These are phyloP conservation scores for Komagataella mondaviorum DNA, from an alignment of 805 yeast species.

Conservation along the genomic window DNA sequence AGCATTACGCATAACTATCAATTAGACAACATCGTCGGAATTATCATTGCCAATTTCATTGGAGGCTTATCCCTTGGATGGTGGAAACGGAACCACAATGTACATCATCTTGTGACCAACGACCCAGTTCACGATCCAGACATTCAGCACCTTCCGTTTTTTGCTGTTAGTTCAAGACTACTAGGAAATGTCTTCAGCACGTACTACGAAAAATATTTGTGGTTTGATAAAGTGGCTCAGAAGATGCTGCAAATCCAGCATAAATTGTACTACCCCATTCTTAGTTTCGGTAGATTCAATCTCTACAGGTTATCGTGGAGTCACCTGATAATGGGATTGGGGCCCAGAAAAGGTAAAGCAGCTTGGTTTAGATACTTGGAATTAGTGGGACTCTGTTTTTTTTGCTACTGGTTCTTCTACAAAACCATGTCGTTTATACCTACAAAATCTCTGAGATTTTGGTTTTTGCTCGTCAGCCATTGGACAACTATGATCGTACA, in stretches of 20 bases:
- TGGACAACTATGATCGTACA: slow-evolving; percentile 83
- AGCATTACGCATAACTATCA: slow-evolving; percentile 73
- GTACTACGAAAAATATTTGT: slow-evolving; percentile 53
- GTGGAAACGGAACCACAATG: slow-evolving; percentile 93
- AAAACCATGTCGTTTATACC: slow-evolving; percentile 37
- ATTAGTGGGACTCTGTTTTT: slow-evolving; percentile 51
- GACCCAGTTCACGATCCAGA: slow-evolving; percentile 93
- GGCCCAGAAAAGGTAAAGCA: slow-evolving; percentile 71
- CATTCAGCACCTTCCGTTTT: slow-evolving; percentile 85
- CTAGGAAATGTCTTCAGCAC: slow-evolving; percentile 66
- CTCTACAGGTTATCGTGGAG: slow-evolving; percentile 73
- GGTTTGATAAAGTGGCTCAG: slow-evolving; percentile 57
- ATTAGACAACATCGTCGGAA: slow-evolving; percentile 62
- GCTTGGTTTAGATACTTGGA: slow-evolving; percentile 82
- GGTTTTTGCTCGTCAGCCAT: slow-evolving; percentile 61
- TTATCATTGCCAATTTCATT: slow-evolving; percentile 57
- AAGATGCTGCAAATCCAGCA: slow-evolving; percentile 49
- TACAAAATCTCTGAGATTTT: slow-evolving; percentile 37
- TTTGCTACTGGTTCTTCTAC: slow-evolving; percentile 77
- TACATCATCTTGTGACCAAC: slow-evolving; percentile 85
- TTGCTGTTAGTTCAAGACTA: slow-evolving; percentile 67
- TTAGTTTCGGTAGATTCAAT: slow-evolving; percentile 77
- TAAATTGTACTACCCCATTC: slow-evolving; percentile 62
- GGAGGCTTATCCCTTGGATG: slow-evolving; percentile 90
- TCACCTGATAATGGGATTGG: slow-evolving; percentile 59